phyloP scores from a whole-genome alignment of 129 eudicot species.

The Flaveria trinervia region DNA sequence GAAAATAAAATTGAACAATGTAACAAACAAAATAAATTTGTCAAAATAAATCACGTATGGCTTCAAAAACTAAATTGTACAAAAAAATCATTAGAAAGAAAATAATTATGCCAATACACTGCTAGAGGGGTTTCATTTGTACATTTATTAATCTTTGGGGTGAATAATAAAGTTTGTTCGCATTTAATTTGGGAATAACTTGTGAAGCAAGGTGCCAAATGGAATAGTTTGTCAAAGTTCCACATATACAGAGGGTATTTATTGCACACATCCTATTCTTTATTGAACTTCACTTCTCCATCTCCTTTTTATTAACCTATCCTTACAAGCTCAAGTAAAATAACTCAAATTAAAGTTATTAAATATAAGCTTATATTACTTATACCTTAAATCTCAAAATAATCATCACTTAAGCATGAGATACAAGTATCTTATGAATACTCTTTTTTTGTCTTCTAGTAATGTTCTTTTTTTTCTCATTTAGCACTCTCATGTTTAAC shows the following conservation, averaged over 20 bases:
- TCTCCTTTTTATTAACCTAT: background rate
- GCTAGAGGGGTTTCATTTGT: conserved; percentile 12
- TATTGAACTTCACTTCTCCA: background rate
- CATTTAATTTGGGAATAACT: conserved; percentile 13
- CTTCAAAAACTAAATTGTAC: background rate
- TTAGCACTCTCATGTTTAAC: no score
- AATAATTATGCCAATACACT: background rate
- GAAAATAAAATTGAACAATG: background rate
- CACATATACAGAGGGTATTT: conserved; percentile 12
- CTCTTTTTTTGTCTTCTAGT: no score
- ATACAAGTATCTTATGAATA: no score
- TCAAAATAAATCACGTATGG: background rate
- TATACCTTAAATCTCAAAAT: no score
- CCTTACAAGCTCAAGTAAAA: no score
- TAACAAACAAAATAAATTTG: background rate
- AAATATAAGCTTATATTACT: no score
- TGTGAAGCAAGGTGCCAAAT: conserved; percentile 26
- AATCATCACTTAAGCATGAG: no score
- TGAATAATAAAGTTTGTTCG: conserved; percentile 11
- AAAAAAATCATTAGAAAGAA: background rate
- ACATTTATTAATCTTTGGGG: conserved; percentile 10
- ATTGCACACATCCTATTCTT: conserved; percentile 18
- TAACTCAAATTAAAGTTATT: no score
- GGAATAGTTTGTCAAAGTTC: conserved; percentile 34
- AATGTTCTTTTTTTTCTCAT: no score